Evolutionary conservation across 164 flowering plant genomes (phyloP), one percentile per base, ranked within the genome.

Genomic region (Chimonanthus salicifolius): DNA sequence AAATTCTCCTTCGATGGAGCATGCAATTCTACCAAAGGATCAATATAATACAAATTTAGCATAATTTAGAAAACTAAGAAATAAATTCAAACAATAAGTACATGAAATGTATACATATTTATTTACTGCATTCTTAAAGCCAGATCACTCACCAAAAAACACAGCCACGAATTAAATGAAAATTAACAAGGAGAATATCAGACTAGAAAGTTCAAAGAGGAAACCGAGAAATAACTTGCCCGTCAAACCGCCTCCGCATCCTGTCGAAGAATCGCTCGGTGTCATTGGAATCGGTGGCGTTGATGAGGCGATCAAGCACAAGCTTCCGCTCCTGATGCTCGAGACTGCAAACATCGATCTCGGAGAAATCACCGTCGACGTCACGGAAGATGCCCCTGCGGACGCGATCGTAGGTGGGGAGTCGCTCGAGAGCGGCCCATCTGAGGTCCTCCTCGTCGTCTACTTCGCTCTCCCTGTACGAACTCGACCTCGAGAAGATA

Each of bases 391-490:
- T 84, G 4, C 99, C 99, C 51, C 87, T 79, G 48, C 98, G 85
- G 3, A 84, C 92, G 4, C 99, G 83, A 8, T 74, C 74, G 74
- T 88, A 92, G 7, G 99, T 93, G 16, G 97, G 99, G 49, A 95
- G 79, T 75, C 99, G 74, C 87, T 95, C 94, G 74, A 95, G 78
- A 71, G 96, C 99, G n/a, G 97, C 99, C 99, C 98, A 95, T 49
- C 84, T 74, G 6, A 95, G 82, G 48, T 90, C 99, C 82, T 89
- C 92, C 85, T 92, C 99, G 46, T 76, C 78, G 62, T 94, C 99
- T 8, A 85, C 90, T 0, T 78, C 87, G 0, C 79, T 88, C 72
- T 90, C 96, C 69, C 84, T 74, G 67, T 82, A 88, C 49, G 98
- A 90, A 74, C 74, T 73, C 79, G 96, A 76, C 68, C 96, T 75